Evolutionary conservation across 2,329 filamentous ascomycete genomes (phyloP).

Genomic region (Botrytis porri): DNA sequence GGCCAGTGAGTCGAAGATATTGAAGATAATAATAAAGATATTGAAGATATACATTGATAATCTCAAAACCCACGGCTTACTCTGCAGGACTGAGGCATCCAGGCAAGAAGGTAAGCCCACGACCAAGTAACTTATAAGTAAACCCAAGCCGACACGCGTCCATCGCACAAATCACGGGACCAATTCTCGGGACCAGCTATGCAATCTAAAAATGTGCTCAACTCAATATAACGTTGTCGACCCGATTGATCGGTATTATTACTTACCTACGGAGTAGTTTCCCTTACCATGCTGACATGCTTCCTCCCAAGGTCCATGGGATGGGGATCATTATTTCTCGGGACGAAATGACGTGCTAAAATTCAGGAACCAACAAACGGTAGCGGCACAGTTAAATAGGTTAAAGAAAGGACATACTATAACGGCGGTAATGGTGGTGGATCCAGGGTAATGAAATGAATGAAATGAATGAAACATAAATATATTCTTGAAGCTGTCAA

Average conservation of each 20-base stretch:
- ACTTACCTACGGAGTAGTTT: too few species aligned
- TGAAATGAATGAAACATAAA: background rate
- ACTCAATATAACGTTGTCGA: constrained; percentile 1
- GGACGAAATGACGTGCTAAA: background rate
- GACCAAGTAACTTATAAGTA: too few species aligned
- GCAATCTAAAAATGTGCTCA: background rate
- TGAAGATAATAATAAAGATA: too few species aligned
- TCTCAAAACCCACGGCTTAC: background rate
- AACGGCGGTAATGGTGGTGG: background rate
- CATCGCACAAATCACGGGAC: background rate
- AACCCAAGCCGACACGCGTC: background rate
- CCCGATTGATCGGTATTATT: background rate
- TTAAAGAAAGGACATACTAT: background rate
- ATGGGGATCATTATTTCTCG: background rate
- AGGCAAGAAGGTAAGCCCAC: background rate
- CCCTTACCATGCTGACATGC: background rate
- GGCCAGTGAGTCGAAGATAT: background rate
- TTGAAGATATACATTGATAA: background rate
- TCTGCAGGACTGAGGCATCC: background rate
- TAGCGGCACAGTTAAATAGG: background rate
- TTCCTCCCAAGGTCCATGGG: background rate
- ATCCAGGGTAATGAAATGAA: background rate
- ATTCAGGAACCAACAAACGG: background rate
- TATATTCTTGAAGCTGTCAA: background rate
- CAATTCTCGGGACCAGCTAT: background rate